Conservation (phyloP, 2,329 filamentous ascomycete genomes). For the Ampelomyces quisqualis region DNA sequence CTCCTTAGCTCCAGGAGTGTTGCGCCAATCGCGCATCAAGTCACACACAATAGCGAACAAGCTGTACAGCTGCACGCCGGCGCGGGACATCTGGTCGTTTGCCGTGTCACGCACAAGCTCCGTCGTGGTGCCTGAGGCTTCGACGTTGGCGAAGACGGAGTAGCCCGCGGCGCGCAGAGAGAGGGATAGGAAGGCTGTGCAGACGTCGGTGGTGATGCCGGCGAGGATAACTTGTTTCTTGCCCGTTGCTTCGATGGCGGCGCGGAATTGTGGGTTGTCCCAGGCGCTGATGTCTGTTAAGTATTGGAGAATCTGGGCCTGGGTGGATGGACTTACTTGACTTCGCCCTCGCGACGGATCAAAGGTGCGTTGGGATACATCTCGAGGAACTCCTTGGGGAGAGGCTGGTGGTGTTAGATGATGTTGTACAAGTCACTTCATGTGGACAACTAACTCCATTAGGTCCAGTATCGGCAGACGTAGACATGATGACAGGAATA, state of each 20-base stretch:
- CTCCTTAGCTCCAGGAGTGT: conserved; percentile 53
- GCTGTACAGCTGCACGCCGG: conserved; percentile 65
- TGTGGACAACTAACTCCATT: conserved; percentile 56
- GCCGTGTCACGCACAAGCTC: conserved; percentile 62
- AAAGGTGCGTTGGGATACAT: conserved; percentile 68
- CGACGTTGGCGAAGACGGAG: conserved; percentile 71
- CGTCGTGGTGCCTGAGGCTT: conserved; percentile 68
- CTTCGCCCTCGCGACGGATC: conserved; percentile 68
- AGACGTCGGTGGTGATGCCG: conserved; percentile 74
- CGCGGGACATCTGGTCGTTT: conserved; percentile 66
- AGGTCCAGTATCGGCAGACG: conserved; percentile 67
- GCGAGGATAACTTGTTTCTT: conserved; percentile 71
- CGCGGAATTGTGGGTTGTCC: conserved; percentile 70
- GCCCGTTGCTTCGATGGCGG: conserved; percentile 63
- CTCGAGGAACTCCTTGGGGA: conserved; percentile 68
- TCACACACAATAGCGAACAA: conserved; percentile 66
- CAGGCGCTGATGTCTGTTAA: conserved; percentile 53
- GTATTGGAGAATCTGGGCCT: background rate
- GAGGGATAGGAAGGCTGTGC: conserved; percentile 72
- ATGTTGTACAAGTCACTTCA: no score
- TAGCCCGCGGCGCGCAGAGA: conserved; percentile 70
- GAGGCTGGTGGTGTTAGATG: conserved; percentile 37
- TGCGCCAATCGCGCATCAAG: conserved; percentile 70
- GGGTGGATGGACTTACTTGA: conserved; percentile 50
- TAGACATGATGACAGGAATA: conserved; percentile 69